These are phyloP conservation scores for Corymbia maculata DNA, from an alignment of 345 rosid species.

Conservation along the genomic window DNA sequence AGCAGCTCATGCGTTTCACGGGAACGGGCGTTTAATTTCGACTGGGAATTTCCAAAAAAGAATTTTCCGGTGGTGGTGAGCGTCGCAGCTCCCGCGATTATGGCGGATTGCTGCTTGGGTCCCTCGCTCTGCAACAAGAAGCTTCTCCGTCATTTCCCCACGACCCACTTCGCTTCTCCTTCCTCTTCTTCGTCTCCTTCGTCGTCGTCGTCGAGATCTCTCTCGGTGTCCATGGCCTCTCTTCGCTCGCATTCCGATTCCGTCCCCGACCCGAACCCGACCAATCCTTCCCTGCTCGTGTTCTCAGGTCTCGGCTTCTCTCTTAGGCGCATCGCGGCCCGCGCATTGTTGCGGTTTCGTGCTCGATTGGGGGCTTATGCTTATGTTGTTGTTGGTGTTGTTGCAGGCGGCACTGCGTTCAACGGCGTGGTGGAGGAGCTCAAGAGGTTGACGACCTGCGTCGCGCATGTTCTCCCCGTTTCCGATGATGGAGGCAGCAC, in stretches of 20 bases:
- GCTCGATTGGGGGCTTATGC: neutral
- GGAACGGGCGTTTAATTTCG: neutral
- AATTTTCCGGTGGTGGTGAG: neutral
- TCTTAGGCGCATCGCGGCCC: neutral
- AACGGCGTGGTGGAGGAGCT: conserved; percentile 92
- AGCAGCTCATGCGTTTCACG: neutral
- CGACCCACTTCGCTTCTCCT: conserved; percentile 1
- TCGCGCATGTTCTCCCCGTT: conserved; percentile 90
- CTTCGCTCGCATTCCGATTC: neutral
- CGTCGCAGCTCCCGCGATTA: neutral
- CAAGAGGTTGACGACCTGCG: conserved; percentile 71
- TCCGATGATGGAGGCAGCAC: conserved; percentile 98
- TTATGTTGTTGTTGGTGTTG: neutral
- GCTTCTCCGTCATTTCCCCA: neutral
- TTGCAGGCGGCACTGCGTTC: conserved; percentile 85
- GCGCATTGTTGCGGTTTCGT: neutral
- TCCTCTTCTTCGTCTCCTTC: conserved; percentile 1
- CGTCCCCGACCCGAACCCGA: conserved; percentile 23
- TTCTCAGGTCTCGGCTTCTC: conserved; percentile 50
- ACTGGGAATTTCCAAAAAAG: neutral
- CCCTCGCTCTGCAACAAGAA: conserved; percentile 4
- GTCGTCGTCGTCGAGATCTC: neutral
- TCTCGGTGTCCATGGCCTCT: neutral
- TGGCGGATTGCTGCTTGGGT: conserved; percentile 52
- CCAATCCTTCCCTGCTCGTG: conserved; percentile 71